A percentile compares a stretch with the other conserved stretches of the same genome.
phyloP scores from a whole-genome alignment of 345 rosid genomes.

The Citrus hindsii region DNA sequence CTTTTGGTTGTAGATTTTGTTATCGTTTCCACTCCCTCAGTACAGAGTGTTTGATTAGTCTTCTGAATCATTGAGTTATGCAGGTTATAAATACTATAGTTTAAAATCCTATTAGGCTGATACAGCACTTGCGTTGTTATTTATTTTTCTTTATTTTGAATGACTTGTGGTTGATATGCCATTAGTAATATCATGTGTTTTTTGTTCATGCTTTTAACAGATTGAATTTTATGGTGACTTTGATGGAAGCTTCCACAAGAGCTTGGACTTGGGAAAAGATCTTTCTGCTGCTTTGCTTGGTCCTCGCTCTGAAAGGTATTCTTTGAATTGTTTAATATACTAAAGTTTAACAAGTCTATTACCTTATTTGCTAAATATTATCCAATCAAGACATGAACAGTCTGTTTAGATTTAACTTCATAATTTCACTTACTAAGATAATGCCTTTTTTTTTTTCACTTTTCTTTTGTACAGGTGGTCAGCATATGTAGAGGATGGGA shows the following conservation, averaged over 20 bases:
- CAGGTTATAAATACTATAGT: neutral
- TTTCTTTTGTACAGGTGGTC: conserved; percentile 61
- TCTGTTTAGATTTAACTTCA: neutral
- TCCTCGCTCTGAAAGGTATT: conserved; percentile 7
- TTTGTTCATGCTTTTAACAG: conserved; percentile 21
- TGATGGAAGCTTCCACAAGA: conserved; percentile 86
- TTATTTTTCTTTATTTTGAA: neutral
- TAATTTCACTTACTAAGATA: neutral
- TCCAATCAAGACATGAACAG: neutral
- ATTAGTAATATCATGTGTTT: neutral
- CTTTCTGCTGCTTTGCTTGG: conserved; percentile 89
- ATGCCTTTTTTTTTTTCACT: neutral
- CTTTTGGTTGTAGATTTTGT: neutral
- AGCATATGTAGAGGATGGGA: conserved; percentile 81
- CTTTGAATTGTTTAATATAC: too few species aligned
- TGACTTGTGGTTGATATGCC: neutral
- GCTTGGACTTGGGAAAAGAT: conserved; percentile 82
- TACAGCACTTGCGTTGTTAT: neutral
- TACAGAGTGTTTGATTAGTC: neutral
- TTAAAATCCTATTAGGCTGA: too few species aligned
- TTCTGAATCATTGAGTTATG: neutral
- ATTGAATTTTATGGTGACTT: conserved; percentile 92
- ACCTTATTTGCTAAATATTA: too few species aligned
- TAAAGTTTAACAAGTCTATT: too few species aligned
- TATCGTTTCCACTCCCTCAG: neutral